Percentiles rank a stretch among this genome's conserved stretches.
Evolutionary conservation across 345 rosid genomes (phyloP).

Genomic region (Linum trigynum): DNA sequence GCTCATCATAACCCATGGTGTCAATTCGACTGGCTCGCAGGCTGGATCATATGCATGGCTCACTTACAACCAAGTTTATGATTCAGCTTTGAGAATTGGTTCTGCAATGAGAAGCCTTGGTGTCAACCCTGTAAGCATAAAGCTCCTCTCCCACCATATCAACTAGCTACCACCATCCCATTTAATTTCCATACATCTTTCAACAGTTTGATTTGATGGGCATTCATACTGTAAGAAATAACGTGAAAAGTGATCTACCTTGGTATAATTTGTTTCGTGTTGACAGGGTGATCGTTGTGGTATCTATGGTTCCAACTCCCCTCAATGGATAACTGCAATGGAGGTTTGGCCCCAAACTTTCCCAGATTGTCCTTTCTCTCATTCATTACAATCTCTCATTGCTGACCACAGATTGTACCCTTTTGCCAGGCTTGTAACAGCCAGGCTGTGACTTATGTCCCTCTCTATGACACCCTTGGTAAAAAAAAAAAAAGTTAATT

Average conservation of each 20-base stretch:
- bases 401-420: too few species aligned
- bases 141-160: background rate
- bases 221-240: background rate
- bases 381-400: too few species aligned
- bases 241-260: background rate
- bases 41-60: conserved; percentile 74
- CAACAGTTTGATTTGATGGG: background rate
- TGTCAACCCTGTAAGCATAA: conserved; percentile 53
- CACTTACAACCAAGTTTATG: conserved; percentile 66
- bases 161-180: too few species aligned
- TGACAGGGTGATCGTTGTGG: conserved; percentile 80
- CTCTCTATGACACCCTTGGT: conserved; percentile 86
- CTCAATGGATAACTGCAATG: conserved; percentile 83
- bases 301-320: conserved; percentile 79
- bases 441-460: conserved; percentile 71
- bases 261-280: background rate
- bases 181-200: background rate
- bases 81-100: conserved; percentile 50
- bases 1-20: background rate
- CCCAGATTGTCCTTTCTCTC: too few species aligned
- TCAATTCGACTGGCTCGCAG: conserved; percentile 18
- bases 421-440: conserved; percentile 45
- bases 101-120: conserved; percentile 63
- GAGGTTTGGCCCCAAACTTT: conserved; percentile 22
- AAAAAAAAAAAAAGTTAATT: background rate